Conservation (phyloP, 1,139 yeast species). For the Diutina catenulata region DNA sequence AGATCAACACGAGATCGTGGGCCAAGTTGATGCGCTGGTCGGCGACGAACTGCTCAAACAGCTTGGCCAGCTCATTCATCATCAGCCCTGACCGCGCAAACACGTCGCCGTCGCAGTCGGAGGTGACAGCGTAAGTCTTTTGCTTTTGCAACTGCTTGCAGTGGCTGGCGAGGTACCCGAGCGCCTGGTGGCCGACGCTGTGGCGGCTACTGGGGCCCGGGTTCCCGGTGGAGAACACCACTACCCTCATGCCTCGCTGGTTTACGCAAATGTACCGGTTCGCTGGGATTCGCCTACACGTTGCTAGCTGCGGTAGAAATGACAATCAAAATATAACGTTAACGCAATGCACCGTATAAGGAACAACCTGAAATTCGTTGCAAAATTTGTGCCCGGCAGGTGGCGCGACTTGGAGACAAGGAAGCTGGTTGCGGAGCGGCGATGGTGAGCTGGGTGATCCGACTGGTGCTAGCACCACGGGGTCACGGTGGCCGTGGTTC, state of each 20-base stretch:
- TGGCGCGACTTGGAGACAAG: too few species aligned
- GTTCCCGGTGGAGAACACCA: conserved; percentile 31
- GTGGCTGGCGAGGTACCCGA: conserved; percentile 17
- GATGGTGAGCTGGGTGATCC: too few species aligned
- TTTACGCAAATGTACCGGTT: too few species aligned
- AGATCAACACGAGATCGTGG: conserved; percentile 14
- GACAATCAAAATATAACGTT: too few species aligned
- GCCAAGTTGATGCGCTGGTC: conserved; percentile 11
- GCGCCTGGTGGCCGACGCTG: conserved; percentile 27
- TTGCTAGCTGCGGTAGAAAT: too few species aligned
- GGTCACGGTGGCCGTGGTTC: too few species aligned
- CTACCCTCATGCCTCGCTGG: conserved; percentile 8
- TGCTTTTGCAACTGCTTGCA: conserved; percentile 15
- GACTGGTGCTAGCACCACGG: too few species aligned
- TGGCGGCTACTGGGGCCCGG: conserved; percentile 31
- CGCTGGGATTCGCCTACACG: too few species aligned
- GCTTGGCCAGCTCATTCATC: conserved; percentile 30
- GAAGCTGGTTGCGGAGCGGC: too few species aligned
- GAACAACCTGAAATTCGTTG: too few species aligned
- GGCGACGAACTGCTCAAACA: conserved; percentile 16
- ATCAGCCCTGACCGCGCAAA: conserved; percentile 27
- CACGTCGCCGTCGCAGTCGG: conserved; percentile 13
- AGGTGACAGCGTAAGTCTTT: conserved; percentile 15
- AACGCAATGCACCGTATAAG: too few species aligned
- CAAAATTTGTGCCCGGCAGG: too few species aligned